Conservation (phyloP, 352 stramenopile genomes). For the Pythium volutum region DNA sequence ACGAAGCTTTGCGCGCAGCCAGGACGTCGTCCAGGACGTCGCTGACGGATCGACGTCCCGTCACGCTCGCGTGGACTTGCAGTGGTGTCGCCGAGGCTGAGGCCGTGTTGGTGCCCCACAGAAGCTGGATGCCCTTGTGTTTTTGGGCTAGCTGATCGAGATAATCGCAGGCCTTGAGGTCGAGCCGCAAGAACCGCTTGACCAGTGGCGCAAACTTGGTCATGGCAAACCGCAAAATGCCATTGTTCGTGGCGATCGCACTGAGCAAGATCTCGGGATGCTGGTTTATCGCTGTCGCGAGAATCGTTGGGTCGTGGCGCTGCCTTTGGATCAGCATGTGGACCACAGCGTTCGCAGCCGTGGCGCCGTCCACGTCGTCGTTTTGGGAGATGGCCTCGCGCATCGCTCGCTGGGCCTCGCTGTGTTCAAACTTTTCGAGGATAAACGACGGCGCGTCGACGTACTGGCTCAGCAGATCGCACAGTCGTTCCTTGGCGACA, state of each 20-base stretch:
- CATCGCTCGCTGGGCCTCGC: conserved; percentile 28
- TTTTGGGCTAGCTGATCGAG: conserved; percentile 47
- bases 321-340: conserved; percentile 48
- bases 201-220: conserved; percentile 60
- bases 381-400: conserved; percentile 26
- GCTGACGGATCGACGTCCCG: background rate
- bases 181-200: conserved; percentile 64
- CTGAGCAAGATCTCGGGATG: conserved; percentile 65
- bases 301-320: conserved; percentile 48
- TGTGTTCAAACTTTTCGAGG: conserved; percentile 41
- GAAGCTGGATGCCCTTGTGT: conserved; percentile 52
- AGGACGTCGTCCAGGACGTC: conserved; percentile 5
- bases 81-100: background rate
- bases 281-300: conserved; percentile 61
- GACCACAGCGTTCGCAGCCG: conserved; percentile 30
- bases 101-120: conserved; percentile 43
- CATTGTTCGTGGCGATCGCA: conserved; percentile 54
- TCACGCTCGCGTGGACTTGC: background rate
- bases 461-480: conserved; percentile 42
- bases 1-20: conserved; percentile 3
- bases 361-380: conserved; percentile 17
- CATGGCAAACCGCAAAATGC: conserved; percentile 70
- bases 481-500: conserved; percentile 31
- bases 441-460: conserved; percentile 43
- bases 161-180: conserved; percentile 51